Conservation (phyloP, 106 monocot genomes). For the Ottelia alismoides region DNA sequence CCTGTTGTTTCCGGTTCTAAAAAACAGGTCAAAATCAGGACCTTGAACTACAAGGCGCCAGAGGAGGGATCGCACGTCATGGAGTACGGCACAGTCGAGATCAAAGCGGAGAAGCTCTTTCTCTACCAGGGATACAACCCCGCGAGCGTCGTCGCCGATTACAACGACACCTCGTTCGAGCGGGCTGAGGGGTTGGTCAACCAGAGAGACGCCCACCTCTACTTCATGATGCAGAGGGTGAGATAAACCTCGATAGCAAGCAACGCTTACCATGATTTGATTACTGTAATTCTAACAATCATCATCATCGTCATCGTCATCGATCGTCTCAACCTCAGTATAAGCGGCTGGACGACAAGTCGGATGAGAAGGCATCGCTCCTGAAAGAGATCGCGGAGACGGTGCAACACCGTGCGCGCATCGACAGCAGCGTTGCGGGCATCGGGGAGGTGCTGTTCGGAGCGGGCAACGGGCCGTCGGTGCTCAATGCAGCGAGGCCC, state of each 20-base stretch:
- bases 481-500: conserved; percentile 28
- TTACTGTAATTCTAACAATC: conserved; percentile 2
- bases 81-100: conserved; percentile 15
- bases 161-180: conserved; percentile 12
- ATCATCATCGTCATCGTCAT: neutral
- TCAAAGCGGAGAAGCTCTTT: conserved; percentile 11
- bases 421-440: conserved; percentile 40
- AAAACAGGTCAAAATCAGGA: conserved; percentile 13
- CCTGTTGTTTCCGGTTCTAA: no score
- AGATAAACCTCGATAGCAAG: conserved; percentile 12
- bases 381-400: conserved; percentile 54
- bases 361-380: conserved; percentile 29
- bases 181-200: conserved; percentile 16
- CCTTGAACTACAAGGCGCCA: conserved; percentile 15
- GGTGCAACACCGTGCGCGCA: conserved; percentile 36
- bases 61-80: conserved; percentile 19
- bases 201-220: conserved; percentile 80
- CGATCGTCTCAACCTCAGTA: conserved; percentile 22
- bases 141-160: conserved; percentile 11
- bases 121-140: conserved; percentile 14
- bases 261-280: neutral
- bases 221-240: conserved; percentile 75
- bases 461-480: conserved; percentile 16
- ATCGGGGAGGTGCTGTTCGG: conserved; percentile 62
- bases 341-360: conserved; percentile 24